phyloP scores from a whole-genome alignment of 441 rosid species.

The Kokia cookei region DNA sequence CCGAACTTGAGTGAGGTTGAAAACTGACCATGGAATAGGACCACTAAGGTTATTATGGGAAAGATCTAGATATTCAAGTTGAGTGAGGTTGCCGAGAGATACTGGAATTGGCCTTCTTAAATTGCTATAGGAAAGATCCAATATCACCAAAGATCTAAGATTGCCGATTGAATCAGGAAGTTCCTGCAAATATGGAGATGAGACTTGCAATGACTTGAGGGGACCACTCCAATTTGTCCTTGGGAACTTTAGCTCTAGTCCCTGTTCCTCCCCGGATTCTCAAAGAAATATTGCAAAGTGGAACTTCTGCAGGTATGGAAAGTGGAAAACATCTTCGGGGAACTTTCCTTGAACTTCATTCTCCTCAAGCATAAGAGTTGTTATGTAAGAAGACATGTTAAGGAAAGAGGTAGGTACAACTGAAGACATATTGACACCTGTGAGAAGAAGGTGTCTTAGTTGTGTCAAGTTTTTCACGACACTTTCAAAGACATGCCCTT shows the following conservation, averaged over 20 bases:
- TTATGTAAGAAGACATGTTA: background rate
- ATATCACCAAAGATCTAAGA: background rate
- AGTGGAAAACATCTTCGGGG: background rate
- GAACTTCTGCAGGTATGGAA: background rate
- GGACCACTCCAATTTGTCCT: slow-evolving; percentile 2
- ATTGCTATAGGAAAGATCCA: rapidly evolving
- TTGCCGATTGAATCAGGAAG: background rate
- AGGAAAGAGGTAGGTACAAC: background rate
- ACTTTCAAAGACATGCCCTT: background rate
- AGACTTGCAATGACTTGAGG: background rate
- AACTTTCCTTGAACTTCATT: background rate
- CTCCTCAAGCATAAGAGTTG: background rate
- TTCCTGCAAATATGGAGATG: background rate
- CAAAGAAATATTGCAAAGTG: too few species aligned
- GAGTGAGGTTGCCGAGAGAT: slow-evolving; percentile 2
- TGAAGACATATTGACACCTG: background rate
- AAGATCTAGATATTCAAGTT: background rate
- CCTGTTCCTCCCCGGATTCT: too few species aligned
- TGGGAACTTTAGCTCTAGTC: background rate
- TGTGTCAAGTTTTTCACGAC: background rate
- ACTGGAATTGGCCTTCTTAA: background rate
- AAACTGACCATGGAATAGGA: background rate
- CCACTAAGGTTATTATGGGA: background rate
- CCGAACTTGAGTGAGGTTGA: background rate
- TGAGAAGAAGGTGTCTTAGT: background rate